Base-by-base conservation (phyloP, 441 rosid species). In the Biscutella laevigata region DNA sequence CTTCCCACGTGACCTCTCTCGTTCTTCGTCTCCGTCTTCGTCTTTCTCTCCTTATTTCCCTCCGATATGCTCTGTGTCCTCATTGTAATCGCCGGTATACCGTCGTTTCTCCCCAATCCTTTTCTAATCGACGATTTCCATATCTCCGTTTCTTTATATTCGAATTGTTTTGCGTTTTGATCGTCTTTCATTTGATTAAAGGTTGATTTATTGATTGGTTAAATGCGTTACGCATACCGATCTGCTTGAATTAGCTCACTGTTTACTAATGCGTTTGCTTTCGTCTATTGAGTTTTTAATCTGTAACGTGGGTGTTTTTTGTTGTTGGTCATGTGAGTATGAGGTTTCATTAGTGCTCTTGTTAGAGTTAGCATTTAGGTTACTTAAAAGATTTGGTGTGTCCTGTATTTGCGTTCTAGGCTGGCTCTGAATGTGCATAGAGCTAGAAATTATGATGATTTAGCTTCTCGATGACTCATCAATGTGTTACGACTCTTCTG, bases 1-100 rank as follows among this genome's bases (percentile, higher is more conserved):
- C 20, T 28, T 39, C 27, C 66, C 48, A 59, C 58, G 62, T 64
- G 70, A 58, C 59, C 61, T 10, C 55, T 25, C 36, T 39, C 64
- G 21, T 24, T 41, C 70, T 15, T 53, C 25, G 46, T 33, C 33
- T 19, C 50, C 21, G 20, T 17, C 44, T 5, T 36, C 52, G 5
- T 44, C 50, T 40, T 49, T 35, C 35, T 24, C 61, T 27, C 43
- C 37, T 52, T 46, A 2, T 29, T 30, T 19, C 9, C 11, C 53
- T 58, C 59, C 35, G 54, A 57, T 58, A 58, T 58, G 64, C 64
- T 49, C 64, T 41, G 47, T 42, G 20, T 12, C 64, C 46, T 10
- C 64, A 43, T 48, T 61, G 29, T 38, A 2, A 25, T 55, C 63
- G 10, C 29, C 61, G 61, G 70, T 66, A 66, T 25, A 26, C 52